phyloP scores from a whole-genome alignment of 495 filamentous ascomycete genomes.

The Corynascus novoguineensis region DNA sequence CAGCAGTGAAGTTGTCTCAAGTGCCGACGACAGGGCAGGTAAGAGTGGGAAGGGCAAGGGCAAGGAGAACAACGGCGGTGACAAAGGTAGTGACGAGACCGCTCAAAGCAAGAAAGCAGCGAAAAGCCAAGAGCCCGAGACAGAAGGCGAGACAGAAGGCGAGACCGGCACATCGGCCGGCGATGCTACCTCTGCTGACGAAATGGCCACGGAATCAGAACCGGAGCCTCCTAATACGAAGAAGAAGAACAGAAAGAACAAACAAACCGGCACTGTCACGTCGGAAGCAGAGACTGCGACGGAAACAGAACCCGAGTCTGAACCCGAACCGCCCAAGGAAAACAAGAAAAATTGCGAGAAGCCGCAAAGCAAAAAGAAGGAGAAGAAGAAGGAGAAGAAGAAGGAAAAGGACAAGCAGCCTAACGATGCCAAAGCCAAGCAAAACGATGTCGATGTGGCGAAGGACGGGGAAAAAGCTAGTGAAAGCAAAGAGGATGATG shows the following conservation, averaged over 20 bases:
- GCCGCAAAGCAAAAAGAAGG: too few relatives aligned
- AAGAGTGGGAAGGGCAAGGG: neutral
- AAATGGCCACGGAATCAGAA: conserved; percentile 12
- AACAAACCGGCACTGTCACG: neutral
- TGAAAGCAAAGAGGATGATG: neutral
- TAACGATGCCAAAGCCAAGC: neutral
- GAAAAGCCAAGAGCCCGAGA: neutral
- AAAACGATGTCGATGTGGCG: neutral
- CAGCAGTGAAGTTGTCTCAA: neutral
- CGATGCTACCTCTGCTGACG: neutral
- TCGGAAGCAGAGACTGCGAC: neutral
- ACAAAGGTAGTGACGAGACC: neutral
- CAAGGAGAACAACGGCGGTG: conserved; percentile 1
- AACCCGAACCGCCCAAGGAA: too few relatives aligned
- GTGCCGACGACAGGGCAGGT: neutral
- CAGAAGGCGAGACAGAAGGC: neutral
- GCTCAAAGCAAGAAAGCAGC: neutral
- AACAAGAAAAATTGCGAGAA: too few relatives aligned
- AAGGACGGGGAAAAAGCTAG: neutral
- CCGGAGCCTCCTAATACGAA: conserved; percentile 2
- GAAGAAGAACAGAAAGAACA: conserved; percentile 1
- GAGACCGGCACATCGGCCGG: conserved; percentile 2
- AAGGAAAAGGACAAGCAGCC: neutral
- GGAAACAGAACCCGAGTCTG: neutral
- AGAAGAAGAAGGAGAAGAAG: neutral